Conservation (phyloP, 2,329 filamentous ascomycete species). For the Cercospora zeae-maydis region DNA sequence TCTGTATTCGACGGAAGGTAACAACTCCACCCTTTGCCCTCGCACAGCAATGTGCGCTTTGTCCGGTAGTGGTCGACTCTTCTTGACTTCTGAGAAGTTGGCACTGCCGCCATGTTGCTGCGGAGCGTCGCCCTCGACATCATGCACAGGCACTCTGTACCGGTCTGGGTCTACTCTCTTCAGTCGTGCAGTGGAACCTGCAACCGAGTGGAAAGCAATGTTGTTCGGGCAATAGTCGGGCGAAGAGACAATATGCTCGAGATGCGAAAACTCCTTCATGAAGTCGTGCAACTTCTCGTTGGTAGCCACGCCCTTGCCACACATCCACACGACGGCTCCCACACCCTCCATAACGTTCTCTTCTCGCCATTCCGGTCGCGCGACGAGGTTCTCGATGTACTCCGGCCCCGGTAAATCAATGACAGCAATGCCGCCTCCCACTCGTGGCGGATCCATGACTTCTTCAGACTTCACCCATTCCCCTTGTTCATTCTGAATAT, state of each 20-base stretch:
- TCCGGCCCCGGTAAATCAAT: conserved; percentile 70
- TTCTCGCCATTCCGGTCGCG: conserved; percentile 68
- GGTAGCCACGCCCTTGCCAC: conserved; percentile 64
- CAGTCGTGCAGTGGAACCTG: conserved; percentile 65
- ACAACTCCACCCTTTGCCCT: conserved; percentile 37
- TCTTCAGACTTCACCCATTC: conserved; percentile 75
- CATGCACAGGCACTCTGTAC: conserved; percentile 66
- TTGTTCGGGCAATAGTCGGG: conserved; percentile 71
- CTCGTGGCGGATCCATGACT: conserved; percentile 67
- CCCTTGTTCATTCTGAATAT: conserved; percentile 62
- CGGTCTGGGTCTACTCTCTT: conserved; percentile 68
- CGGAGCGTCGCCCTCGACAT: conserved; percentile 47
- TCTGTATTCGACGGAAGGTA: conserved; percentile 42
- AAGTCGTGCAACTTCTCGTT: conserved; percentile 65
- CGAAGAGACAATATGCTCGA: conserved; percentile 76
- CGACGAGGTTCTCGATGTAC: conserved; percentile 67
- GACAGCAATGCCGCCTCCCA: conserved; percentile 72
- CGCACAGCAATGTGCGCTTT: conserved; percentile 33
- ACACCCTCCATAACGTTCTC: conserved; percentile 64
- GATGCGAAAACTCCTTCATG: conserved; percentile 57
- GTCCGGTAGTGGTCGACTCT: conserved; percentile 22
- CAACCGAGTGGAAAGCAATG: conserved; percentile 65
- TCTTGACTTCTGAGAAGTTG: conserved; percentile 10
- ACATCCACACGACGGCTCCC: conserved; percentile 72
- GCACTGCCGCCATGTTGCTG: conserved; percentile 18